A percentile compares a stretch with the other conserved stretches of the same genome.
Evolutionary conservation across 805 yeast genomes (phyloP).

Genomic region (Aciculoconidium aculeatum): DNA sequence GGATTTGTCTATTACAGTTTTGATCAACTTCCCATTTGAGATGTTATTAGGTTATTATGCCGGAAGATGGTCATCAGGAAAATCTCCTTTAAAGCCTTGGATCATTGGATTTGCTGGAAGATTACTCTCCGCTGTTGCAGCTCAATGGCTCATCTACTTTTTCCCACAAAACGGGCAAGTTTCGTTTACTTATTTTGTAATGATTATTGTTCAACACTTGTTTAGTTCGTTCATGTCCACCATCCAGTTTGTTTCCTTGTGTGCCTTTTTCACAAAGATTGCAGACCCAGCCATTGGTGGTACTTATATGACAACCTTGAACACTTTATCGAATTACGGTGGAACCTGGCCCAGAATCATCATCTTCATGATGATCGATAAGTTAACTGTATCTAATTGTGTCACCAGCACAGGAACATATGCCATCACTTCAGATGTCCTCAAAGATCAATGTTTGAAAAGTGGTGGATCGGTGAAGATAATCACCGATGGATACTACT

Average conservation of each 20-base stretch:
- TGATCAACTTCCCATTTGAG: slow-evolving; percentile 95
- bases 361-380: slow-evolving; percentile 74
- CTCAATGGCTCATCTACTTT: slow-evolving; percentile 62
- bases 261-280: slow-evolving; percentile 91
- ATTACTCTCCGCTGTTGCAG: slow-evolving; percentile 64
- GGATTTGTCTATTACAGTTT: slow-evolving; percentile 85
- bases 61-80: slow-evolving; percentile 88
- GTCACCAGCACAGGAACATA: slow-evolving; percentile 14
- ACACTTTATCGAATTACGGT: slow-evolving; percentile 87
- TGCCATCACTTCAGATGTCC: slow-evolving; percentile 22
- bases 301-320: slow-evolving; percentile 93
- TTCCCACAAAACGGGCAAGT: slow-evolving; percentile 60
- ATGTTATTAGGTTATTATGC: slow-evolving; percentile 92
- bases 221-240: slow-evolving; percentile 90
- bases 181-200: slow-evolving; percentile 50
- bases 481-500: slow-evolving; percentile 76
- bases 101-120: slow-evolving; percentile 80
- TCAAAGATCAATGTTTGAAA: slow-evolving; percentile 45
- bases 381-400: slow-evolving; percentile 65
- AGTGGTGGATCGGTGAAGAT: slow-evolving; percentile 52
- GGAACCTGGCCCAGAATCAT: slow-evolving; percentile 97
- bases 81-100: slow-evolving; percentile 82
- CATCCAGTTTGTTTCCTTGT: slow-evolving; percentile 87
- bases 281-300: slow-evolving; percentile 97
- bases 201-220: slow-evolving; percentile 77